Base-by-base conservation (phyloP, 2,329 filamentous ascomycete genomes). In the Boeremia lycopersici region DNA sequence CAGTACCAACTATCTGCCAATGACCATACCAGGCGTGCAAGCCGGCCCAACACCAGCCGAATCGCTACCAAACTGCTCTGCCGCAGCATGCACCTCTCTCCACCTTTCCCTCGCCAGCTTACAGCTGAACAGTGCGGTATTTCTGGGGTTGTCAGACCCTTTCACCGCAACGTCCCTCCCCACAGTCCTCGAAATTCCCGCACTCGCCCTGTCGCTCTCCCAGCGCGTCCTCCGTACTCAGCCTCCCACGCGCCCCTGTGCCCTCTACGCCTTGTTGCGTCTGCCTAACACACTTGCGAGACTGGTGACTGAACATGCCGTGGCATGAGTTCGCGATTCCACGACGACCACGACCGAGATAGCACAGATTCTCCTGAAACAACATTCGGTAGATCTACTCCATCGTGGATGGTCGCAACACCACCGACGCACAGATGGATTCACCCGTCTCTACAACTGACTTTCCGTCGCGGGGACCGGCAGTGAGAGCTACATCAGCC, bases 401-500 rank as follows among this genome's bases (percentile, higher is more conserved):
- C 54, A 45, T 26, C 30, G 56, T 56, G 54, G 44, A 56, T 51
- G 55, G 49, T 11, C 43, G 48, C 49, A 43, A 29, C 29, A 50
- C 30, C 35, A 30, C 42, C 38, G 47, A 56, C 59, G 49, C 43
- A 63, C 63, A 55, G 45, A 74, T 74, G 72, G 59, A 67, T 54
- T 62, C 54, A 5, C 47, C 48, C 39, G 54, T 44, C 36, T 44
- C 52, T 34, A 33, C 55, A 44, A 53, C 64, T 57, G 58, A 65
- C 57, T 63, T 62, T 30, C 47, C 61, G 8, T 65, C 66, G 7
- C 62, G 74, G 49, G 70, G 68, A 15, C 72, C 73, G 6, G 63
- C 63, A 11, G 88, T 91, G 47, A 85, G 92, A 67, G 84, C 84
- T 63, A 88, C 91, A 59, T 89, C 88, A n/a, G 83, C 84, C 6